Conservation (phyloP, 1,284 basidiomycete genomes). For the Moniliophthora roreri region DNA sequence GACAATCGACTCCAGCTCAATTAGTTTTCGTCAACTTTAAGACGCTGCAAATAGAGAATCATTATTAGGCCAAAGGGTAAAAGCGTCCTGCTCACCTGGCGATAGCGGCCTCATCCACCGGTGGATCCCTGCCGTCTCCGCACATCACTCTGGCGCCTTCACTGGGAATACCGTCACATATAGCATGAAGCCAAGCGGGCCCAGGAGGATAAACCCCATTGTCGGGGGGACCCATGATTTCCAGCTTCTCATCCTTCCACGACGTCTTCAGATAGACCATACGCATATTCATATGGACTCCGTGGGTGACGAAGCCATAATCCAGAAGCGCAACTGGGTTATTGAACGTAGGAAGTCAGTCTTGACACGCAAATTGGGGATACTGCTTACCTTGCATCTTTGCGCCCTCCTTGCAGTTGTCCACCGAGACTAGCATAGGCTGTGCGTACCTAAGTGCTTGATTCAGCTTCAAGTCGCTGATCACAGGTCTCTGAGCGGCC, state of each 20-base stretch:
- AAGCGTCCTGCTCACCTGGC: conserved; percentile 46
- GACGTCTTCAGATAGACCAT: conserved; percentile 59
- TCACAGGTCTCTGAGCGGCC: conserved; percentile 51
- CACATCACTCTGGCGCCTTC: conserved; percentile 66
- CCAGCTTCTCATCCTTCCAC: conserved; percentile 38
- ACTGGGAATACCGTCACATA: conserved; percentile 72
- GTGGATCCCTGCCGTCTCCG: conserved; percentile 62
- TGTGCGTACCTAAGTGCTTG: conserved; percentile 46
- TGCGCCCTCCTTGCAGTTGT: conserved; percentile 25
- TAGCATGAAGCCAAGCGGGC: conserved; percentile 74
- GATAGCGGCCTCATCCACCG: conserved; percentile 52
- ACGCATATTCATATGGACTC: conserved; percentile 78
- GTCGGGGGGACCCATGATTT: conserved; percentile 60
- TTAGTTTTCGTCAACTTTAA: conserved; percentile 31
- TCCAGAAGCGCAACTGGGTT: conserved; percentile 71
- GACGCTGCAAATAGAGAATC: conserved; percentile 24
- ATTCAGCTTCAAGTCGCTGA: conserved; percentile 33
- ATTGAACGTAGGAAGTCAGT: neutral
- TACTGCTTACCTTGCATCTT: conserved; percentile 27
- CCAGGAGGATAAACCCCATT: conserved; percentile 76
- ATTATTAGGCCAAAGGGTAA: neutral
- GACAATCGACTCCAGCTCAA: neutral
- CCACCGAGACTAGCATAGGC: conserved; percentile 39
- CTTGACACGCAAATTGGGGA: neutral
- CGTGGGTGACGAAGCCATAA: conserved; percentile 75